Conservation (phyloP, 202 grass and related monocot genomes). For the Zizania palustris region DNA sequence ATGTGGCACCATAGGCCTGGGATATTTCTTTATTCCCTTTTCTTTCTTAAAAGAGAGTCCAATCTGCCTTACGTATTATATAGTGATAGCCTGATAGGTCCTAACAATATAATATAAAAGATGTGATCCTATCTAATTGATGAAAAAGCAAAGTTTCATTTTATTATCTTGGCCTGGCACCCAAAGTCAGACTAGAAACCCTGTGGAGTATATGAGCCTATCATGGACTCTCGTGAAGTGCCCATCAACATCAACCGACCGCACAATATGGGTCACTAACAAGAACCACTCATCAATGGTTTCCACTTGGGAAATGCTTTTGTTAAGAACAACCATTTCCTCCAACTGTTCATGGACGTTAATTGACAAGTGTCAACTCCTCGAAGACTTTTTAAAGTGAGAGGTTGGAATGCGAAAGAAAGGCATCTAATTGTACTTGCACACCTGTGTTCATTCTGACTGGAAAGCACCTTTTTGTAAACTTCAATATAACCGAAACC, state of each 20-base stretch:
- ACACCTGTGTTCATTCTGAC: not conserved
- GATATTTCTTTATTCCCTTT: constrained; percentile 12
- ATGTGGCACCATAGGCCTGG: not conserved
- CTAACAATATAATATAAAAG: not conserved
- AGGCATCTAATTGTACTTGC: too few relatives aligned
- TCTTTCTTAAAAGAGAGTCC: constrained; percentile 11
- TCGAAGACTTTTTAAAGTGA: too few relatives aligned
- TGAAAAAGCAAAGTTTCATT: not conserved
- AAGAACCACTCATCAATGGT: not conserved
- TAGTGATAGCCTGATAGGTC: not conserved
- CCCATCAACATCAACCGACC: not conserved
- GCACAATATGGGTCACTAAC: not conserved
- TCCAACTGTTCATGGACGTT: not conserved
- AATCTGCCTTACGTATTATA: constrained; percentile 1
- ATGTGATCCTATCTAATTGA: constrained; percentile 2
- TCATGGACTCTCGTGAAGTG: not conserved
- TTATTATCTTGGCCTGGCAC: not conserved
- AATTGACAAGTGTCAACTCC: not conserved
- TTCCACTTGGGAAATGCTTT: not conserved
- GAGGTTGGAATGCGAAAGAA: not conserved
- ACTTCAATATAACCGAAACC: not conserved
- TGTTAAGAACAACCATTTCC: not conserved
- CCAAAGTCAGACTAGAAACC: not conserved
- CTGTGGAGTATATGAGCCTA: not conserved
- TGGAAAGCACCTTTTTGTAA: not conserved